Base-by-base conservation (phyloP, 2,329 filamentous ascomycete species). In the Verticillium zaregamsianum region DNA sequence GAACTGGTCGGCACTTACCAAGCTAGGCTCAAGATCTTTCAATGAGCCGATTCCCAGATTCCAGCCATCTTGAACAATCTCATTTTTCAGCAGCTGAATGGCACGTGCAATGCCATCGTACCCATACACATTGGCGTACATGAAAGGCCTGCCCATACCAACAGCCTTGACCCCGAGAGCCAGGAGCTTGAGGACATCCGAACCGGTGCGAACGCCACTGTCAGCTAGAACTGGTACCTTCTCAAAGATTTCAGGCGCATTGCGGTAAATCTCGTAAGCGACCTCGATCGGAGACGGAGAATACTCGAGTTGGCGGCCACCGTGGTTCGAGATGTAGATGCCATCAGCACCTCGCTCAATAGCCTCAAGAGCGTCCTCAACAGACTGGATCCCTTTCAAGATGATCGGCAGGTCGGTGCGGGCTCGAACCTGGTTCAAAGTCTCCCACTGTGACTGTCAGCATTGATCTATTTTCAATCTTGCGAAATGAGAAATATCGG, bases 51-150 rank as follows among this genome's bases (percentile, higher is more conserved):
- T 28, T 28, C 28, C 28, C 28, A 28, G 28, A 28, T 28, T 28
- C 28, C 28, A 28, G 28, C 70, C 74, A 58, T 77, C 74, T 2
- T 68, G 64, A 31, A 69, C 61, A 33, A 82, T 73, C 71, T 83
- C 80, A 39, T 75, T 72, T 73, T 81, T 82, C 63, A 83, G 69
- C 23, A 84, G 76, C 58, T 78, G 68, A 58, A 82, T 79, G 7
- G 74, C 74, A 70, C 76, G 78, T 59, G 70, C 71, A 3, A 83
- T 80, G 25, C 82, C 82, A 20, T 77, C 74, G 5, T 73, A 69
- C 3, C 82, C 82, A 65, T 80, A 84, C 39, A 77, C 69, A 65
- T 83, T 82, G 58, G 79, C 76, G 67, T 77, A 84, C 78, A 84
- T 81, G 67, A 81, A 75, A 0, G 76, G 71, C 14, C 81, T 69